phyloP scores from a whole-genome alignment of 163 green algal genomes.

The Scenedesmus sp. region DNA sequence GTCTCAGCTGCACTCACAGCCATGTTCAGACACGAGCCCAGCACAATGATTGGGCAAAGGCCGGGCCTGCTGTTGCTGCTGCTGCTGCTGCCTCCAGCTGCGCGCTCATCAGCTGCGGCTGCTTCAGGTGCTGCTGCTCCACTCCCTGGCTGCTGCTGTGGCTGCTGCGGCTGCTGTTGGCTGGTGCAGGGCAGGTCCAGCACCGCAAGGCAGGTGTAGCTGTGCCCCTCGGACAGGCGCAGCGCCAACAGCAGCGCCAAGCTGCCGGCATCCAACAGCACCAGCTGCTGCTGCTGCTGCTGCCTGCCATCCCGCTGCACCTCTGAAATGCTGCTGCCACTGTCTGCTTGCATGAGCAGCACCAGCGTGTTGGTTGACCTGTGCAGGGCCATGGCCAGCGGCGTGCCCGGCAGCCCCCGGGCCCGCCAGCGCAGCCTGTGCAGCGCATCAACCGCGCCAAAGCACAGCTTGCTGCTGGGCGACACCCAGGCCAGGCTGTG shows the following conservation, averaged over 20 bases:
- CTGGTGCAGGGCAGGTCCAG: slow-evolving; percentile 46
- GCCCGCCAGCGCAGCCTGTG: slow-evolving; percentile 43
- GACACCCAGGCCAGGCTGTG: slow-evolving; percentile 52
- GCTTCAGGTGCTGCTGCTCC: neutral
- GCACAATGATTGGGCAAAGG: slow-evolving; percentile 11
- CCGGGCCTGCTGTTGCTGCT: neutral
- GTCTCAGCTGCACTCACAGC: neutral
- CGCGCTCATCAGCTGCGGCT: neutral
- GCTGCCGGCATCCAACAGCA: slow-evolving; percentile 29
- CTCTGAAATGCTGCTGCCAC: neutral
- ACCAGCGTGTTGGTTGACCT: slow-evolving; percentile 19
- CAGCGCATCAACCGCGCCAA: slow-evolving; percentile 11
- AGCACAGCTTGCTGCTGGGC: slow-evolving; percentile 20
- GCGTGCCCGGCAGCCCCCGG: slow-evolving; percentile 11
- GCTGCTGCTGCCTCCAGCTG: neutral
- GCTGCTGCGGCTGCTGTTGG: slow-evolving; percentile 8
- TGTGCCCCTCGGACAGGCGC: slow-evolving; percentile 20
- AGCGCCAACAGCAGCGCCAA: slow-evolving; percentile 12
- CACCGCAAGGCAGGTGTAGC: slow-evolving; percentile 27
- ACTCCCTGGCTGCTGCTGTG: neutral
- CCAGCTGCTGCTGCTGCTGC: slow-evolving; percentile 24
- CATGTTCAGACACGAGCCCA: slow-evolving; percentile 17
- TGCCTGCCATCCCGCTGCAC: neutral
- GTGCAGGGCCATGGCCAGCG: slow-evolving; percentile 30
- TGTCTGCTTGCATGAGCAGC: slow-evolving; percentile 31